Conservation (phyloP, 2,329 filamentous ascomycete genomes). For the Fusarium nematophilum region DNA sequence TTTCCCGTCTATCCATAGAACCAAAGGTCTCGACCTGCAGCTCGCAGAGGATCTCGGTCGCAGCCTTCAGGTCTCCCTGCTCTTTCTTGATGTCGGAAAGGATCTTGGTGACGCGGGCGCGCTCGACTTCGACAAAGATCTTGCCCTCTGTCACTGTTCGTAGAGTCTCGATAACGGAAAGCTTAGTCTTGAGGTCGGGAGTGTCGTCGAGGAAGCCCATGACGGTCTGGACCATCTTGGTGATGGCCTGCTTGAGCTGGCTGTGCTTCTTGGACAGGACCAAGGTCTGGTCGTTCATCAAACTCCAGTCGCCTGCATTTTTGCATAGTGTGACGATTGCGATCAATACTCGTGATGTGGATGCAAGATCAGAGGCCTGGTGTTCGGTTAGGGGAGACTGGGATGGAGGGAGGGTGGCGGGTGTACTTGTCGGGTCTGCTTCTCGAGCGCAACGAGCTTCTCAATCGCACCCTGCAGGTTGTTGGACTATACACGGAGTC, state of each 20-base stretch:
- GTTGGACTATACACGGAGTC: slow-evolving; percentile 58
- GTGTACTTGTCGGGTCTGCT: slow-evolving; percentile 92
- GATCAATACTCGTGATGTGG: slow-evolving; percentile 88
- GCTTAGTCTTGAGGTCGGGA: slow-evolving; percentile 86
- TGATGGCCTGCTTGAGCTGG: slow-evolving; percentile 98
- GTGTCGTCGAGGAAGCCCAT: slow-evolving; percentile 92
- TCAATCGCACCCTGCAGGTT: slow-evolving; percentile 91
- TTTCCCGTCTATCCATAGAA: slow-evolving; percentile 96
- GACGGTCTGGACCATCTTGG: slow-evolving; percentile 97
- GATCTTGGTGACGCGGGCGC: slow-evolving; percentile 93
- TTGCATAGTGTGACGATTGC: slow-evolving; percentile 95
- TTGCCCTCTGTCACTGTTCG: slow-evolving; percentile 98
- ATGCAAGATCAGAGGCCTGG: slow-evolving; percentile 93
- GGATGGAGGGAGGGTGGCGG: slow-evolving; percentile 19
- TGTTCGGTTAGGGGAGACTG: slow-evolving; percentile 27
- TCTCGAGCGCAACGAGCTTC: slow-evolving; percentile 91
- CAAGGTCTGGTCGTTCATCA: slow-evolving; percentile 96
- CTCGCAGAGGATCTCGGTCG: slow-evolving; percentile 94
- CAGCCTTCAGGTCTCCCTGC: slow-evolving; percentile 90
- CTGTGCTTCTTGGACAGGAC: slow-evolving; percentile 99
- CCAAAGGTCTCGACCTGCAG: slow-evolving; percentile 99
- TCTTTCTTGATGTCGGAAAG: slow-evolving; percentile 97
- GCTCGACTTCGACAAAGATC: slow-evolving; percentile 99
- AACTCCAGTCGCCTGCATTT: slow-evolving; percentile 88
- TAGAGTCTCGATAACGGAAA: slow-evolving; percentile 93